Evolutionary conservation across 768 basidiomycete genomes (phyloP), one percentile per base, ranked within the genome.

Genomic region (Tricholoma flavovirens): DNA sequence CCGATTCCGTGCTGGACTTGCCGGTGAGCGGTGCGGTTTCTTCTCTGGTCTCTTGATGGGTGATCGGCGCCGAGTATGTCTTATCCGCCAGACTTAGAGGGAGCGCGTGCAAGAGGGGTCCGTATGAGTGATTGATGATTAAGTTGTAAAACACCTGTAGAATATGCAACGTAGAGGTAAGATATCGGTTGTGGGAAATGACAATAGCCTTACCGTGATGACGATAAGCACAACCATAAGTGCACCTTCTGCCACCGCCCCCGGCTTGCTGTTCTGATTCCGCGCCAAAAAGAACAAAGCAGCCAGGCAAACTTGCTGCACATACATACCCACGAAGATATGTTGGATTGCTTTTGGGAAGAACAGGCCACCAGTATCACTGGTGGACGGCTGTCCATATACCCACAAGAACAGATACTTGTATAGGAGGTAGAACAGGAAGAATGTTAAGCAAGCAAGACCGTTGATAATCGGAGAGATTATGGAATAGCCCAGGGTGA

Each of bases 401-500:
- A 82, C 84, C 76, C 83, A 93, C 53, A 90, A 75, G 80, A 90
- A 93, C 29, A 91, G 81, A 63, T 93, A 93, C 70, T 90, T 92
- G 80, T 90, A 93, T 33, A 92, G 71, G 57, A 84, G 73, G 70
- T 88, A 95, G 72, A 93, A 90, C 43, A 87, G 69, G 69, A 89
- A 85, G 77, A 98, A 97, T 1, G 90, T 84, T 26, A 78, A 76
- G 60, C 83, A 83, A 2, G 90, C 86, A 46, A 98, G 83, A 7
- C 95, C 95, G 60, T 93, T 95, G 75, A 97, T 94, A 66, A 98
- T 78, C 0, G 96, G 95, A 5, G 93, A 86, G 61, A 98, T 95
- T 67, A 94, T 80, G 32, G 85, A 87, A 73, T 98, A 98, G 2
- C 81, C 86, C 24, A 91, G 68, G 8, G 86, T 84, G 87, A 56